These are phyloP conservation scores for Apiotrichum porosum DNA, from an alignment of 1,284 basidiomycete genomes.

Conservation along the genomic window DNA sequence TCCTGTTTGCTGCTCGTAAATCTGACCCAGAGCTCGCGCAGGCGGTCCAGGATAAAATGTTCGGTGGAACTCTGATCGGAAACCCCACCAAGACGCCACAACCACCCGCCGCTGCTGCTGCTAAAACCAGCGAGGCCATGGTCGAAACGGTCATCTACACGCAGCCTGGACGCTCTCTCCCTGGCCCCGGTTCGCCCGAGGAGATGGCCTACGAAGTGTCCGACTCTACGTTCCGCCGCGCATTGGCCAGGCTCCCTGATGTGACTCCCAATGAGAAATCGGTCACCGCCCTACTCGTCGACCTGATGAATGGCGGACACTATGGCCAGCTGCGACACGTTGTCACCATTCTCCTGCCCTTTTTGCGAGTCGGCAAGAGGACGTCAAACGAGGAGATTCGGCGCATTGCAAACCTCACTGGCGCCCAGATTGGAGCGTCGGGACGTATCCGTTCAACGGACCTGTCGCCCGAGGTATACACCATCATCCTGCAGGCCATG, in stretches of 20 bases:
- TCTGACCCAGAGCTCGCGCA: slow-evolving; percentile 1
- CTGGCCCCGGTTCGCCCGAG: neutral
- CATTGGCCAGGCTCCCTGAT: neutral
- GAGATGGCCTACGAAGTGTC: neutral
- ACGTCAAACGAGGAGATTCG: slow-evolving; percentile 1
- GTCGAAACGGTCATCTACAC: no score
- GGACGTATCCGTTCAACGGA: slow-evolving; percentile 12
- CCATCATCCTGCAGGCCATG: slow-evolving; percentile 24
- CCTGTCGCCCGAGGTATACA: slow-evolving; percentile 21
- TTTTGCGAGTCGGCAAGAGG: slow-evolving; percentile 12
- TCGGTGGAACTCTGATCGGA: no score
- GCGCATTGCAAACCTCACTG: neutral
- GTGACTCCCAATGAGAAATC: slow-evolving; percentile 19
- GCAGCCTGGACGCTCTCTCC: neutral
- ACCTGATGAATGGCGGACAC: slow-evolving; percentile 29
- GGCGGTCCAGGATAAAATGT: slow-evolving; percentile 8
- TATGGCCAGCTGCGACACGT: slow-evolving; percentile 24
- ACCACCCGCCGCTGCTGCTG: no score
- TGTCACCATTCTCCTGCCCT: slow-evolving; percentile 32
- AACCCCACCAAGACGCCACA: no score
- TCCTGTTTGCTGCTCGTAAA: slow-evolving; percentile 15
- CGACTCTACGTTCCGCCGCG: no score
- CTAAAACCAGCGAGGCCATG: no score
- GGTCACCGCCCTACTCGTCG: slow-evolving; percentile 21
- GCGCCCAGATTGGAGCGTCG: neutral